Conservation (phyloP, 768 basidiomycete genomes). For the Lactarius quietus region DNA sequence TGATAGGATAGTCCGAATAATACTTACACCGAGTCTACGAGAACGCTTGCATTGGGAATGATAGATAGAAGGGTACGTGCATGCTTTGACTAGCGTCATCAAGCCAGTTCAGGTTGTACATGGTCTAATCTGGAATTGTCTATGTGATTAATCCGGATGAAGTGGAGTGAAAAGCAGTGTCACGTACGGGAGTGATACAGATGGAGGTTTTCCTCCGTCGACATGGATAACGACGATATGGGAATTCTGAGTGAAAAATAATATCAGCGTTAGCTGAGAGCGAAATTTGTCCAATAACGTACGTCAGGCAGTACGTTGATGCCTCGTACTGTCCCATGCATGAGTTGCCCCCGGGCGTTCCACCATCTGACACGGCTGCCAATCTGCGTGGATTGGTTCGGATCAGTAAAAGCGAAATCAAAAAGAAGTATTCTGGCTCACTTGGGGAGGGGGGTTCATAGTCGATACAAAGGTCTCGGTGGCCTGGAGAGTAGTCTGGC, state of each 20-base stretch:
- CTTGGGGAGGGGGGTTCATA: conserved; percentile 57
- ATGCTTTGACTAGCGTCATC: not conserved
- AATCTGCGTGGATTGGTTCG: conserved; percentile 38
- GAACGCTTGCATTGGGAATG: not conserved
- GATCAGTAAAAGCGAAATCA: conserved; percentile 18
- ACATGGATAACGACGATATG: conserved; percentile 51
- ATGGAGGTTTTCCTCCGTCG: conserved; percentile 39
- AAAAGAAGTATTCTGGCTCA: conserved; percentile 11
- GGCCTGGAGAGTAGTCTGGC: conserved; percentile 10
- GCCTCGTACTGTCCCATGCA: conserved; percentile 56
- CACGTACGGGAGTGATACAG: conserved; percentile 57
- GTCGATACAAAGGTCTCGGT: conserved; percentile 54
- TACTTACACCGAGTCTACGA: conserved; percentile 5
- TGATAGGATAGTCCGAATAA: too few species aligned
- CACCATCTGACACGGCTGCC: conserved; percentile 71
- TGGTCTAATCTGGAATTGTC: conserved; percentile 15
- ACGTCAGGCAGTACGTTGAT: conserved; percentile 58
- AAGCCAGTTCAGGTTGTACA: conserved; percentile 11
- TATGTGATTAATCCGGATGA: not conserved
- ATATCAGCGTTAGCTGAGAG: too few species aligned
- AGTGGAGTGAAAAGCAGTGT: not conserved
- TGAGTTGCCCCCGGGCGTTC: too few species aligned
- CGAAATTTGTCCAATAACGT: conserved; percentile 29
- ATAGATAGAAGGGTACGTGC: not conserved
- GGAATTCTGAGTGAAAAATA: conserved; percentile 46